Evolutionary conservation across 139 green algal genomes (phyloP), one percentile per base, ranked within the genome.

Genomic region (Pseudopediastrum boryanum): DNA sequence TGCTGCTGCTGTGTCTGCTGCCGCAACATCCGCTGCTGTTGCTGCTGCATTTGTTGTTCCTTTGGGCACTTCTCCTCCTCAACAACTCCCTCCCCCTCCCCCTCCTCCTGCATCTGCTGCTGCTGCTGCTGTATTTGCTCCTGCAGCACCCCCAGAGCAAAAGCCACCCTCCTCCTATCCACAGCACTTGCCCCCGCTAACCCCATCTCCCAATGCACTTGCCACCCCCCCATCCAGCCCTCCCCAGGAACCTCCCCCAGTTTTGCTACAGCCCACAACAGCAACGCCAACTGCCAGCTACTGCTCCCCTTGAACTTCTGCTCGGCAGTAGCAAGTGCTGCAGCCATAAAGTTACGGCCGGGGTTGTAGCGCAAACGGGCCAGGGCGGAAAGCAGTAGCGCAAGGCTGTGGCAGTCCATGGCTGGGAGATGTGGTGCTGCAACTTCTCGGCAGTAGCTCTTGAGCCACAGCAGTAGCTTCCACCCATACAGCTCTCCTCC

Each of bases 321-420:
- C 52, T 44, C 21, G 10, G 63, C 16, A 3, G 33, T 36, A 50
- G 48, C 36, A 36, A 63, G 43, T 6, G 41, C 66, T 33, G 35
- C 41, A 16, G 13, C 41, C 67, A 75, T 33, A 29, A 83, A 69
- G 5, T 19, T 5, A 1, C 21, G 54, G 0, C 52, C 77, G 8
- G 66, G 66, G 35, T 78, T 27, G 54, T 66, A 69, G 13, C 39
- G 36, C 27, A 83, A 56, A 54, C 27, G 36, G 7, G 66, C 66
- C 27, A 76, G 52, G 16, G 52, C 67, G 67, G 67, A 83, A 41
- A 78, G 52, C 77, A 83, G 29, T 25, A 61, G 62, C 23, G 67
- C 62, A 8, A 78, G 4, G 56, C 71, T 56, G 23, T 36, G 61
- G 25, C 42, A 56, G 21, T 48, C 13, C 38, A 83, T 42, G 6